Percentiles rank a stretch among this genome's conserved stretches.
Evolutionary conservation across 169 alveolate genomes (phyloP).

Genomic region (Eimeria praecox): DNA sequence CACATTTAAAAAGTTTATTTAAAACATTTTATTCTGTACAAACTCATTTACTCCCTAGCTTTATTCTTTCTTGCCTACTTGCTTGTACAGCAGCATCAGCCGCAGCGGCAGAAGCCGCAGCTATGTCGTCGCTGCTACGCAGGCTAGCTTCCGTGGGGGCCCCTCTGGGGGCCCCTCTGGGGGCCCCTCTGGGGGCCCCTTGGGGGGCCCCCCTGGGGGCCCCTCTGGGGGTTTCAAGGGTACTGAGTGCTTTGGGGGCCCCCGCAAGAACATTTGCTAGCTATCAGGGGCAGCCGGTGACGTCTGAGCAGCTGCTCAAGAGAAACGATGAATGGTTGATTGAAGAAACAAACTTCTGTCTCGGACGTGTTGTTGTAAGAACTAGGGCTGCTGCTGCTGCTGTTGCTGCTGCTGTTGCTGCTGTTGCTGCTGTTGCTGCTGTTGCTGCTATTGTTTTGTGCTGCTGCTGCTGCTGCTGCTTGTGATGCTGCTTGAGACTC

Average conservation of each 20-base stretch:
- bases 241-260: conserved; percentile 8
- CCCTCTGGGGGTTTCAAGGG: conserved; percentile 1
- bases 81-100: conserved; percentile 1
- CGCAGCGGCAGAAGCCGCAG: conserved; percentile 44
- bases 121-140: not conserved
- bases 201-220: conserved; percentile 48
- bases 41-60: not conserved
- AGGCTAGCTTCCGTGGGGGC: not conserved
- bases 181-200: not conserved
- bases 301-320: conserved; percentile 91
- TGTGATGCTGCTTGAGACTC: not conserved
- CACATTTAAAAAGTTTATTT: not conserved
- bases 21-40: not conserved
- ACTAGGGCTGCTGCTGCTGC: not conserved
- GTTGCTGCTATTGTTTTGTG: not conserved
- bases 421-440: conserved; percentile 44
- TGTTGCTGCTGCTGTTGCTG: conserved; percentile 60
- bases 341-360: conserved; percentile 96
- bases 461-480: conserved; percentile 14
- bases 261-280: conserved; percentile 46
- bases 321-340: conserved; percentile 94
- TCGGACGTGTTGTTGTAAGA: conserved; percentile 93
- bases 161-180: conserved; percentile 9
- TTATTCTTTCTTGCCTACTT: not conserved
- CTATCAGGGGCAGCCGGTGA: conserved; percentile 91